Evolutionary conservation across 345 rosid species (phyloP).

Genomic region (Hibiscus trionum): DNA sequence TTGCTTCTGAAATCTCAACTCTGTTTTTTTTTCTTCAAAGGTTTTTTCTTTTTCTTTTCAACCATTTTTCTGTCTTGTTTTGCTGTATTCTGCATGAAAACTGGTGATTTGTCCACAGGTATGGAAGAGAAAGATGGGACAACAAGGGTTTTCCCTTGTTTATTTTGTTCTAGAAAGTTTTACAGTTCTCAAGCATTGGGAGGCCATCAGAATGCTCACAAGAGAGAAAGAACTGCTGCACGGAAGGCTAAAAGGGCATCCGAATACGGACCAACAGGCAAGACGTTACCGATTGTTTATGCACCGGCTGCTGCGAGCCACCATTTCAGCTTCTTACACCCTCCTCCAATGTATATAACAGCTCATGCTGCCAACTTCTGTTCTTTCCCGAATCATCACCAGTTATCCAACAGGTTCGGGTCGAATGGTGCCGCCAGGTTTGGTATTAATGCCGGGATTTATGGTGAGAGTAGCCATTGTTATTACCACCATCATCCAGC

Average conservation of each 20-base stretch:
- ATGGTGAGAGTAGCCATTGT: constrained; percentile 16
- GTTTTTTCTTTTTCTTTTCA: background rate
- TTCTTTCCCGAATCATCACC: constrained; percentile 19
- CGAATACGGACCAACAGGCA: constrained; percentile 27
- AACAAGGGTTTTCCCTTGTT: constrained; percentile 58
- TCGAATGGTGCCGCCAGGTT: constrained; percentile 31
- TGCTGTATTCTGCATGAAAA: background rate
- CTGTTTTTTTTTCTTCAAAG: constrained; percentile 1
- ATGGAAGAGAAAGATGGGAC: constrained; percentile 37
- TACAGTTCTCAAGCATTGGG: constrained; percentile 91
- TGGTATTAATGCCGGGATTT: constrained; percentile 15
- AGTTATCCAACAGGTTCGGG: constrained; percentile 25
- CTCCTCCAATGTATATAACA: constrained; percentile 43
- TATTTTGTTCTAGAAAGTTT: constrained; percentile 77
- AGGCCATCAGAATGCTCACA: constrained; percentile 96
- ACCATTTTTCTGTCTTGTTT: background rate
- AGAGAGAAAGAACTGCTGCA: constrained; percentile 73
- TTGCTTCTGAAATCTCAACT: constrained; percentile 15
- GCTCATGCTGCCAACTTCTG: constrained; percentile 41
- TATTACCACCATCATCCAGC: background rate
- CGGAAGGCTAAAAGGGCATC: constrained; percentile 60
- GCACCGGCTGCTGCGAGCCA: constrained; percentile 24
- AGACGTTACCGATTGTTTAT: constrained; percentile 27
- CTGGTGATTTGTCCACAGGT: constrained; percentile 1
- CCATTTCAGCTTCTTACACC: constrained; percentile 33